Conservation (phyloP, 2,329 filamentous ascomycete genomes). For the Cordyceps cicadae region DNA sequence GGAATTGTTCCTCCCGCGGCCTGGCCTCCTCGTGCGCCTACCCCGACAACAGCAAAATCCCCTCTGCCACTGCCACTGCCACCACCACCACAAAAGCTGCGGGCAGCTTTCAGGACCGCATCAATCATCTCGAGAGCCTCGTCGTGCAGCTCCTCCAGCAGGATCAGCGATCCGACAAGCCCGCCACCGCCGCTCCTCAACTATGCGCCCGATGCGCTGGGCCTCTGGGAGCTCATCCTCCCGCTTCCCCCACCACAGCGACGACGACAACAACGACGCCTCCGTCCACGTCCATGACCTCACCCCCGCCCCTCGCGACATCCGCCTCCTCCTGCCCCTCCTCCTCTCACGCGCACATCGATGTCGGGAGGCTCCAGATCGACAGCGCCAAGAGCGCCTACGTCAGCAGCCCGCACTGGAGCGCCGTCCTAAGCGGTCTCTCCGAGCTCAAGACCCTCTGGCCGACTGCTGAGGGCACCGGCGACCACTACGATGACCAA, state of each 20-base stretch:
- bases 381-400: slow-evolving; percentile 3
- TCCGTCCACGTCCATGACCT: neutral
- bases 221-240: neutral
- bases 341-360: neutral
- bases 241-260: neutral
- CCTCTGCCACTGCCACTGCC: neutral
- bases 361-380: slow-evolving; percentile 1
- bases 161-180: neutral
- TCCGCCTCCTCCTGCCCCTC: neutral
- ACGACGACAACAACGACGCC: neutral
- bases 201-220: neutral
- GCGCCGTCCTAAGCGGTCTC: slow-evolving; percentile 4
- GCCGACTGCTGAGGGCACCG: neutral
- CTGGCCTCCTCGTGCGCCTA: slow-evolving; percentile 21
- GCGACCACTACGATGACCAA: neutral
- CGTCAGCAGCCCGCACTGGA: slow-evolving; percentile 9
- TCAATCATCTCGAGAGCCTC: slow-evolving; percentile 23
- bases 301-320: neutral
- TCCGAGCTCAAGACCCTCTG: slow-evolving; percentile 4
- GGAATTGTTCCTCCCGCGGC: slow-evolving; percentile 20
- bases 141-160: slow-evolving; percentile 13
- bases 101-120: slow-evolving; percentile 14
- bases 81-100: slow-evolving; percentile 1
- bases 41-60: slow-evolving; percentile 21
- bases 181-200: neutral